Base-by-base conservation (phyloP, 2,329 filamentous ascomycete genomes). In the Magnaporthiopsis incrustans region DNA sequence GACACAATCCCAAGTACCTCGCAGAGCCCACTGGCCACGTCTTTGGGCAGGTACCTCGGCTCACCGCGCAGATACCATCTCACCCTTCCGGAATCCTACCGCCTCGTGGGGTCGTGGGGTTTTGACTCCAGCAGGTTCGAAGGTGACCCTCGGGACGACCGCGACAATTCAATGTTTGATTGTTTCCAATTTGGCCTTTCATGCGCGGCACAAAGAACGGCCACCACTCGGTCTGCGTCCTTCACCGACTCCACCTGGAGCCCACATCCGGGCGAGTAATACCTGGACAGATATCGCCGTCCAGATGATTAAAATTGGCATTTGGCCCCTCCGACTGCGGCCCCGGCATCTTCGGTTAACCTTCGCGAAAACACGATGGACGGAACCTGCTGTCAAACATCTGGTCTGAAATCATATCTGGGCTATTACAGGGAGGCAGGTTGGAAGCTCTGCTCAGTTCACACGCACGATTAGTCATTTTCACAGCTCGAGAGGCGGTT, bases 161-260 rank as follows among this genome's bases (percentile, higher is more conserved):
- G 22, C 11, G 44, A 53, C 44, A 53, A 53, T 53, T 53, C 44
- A 22, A 53, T 30, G 11, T 60, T 60, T 60, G 58, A 60, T 60
- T 60, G 58, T 60, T 53, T 32, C 26, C 32, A 60, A 60, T 60
- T 60, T 60, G 58, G 12, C 25, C 58, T 32, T 60, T 60, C 58
- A 60, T 60, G 58, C 58, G 32, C 30, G 58, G 44, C 44, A 53
- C 44, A n/a, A 8, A 50, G 44, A 18, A 38, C 22, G 44, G 5
- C 44, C 44, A 50, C 38, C 38, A 50, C 44, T 50, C 44, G 44
- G 44, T 22, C 44, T 50, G 44, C 7, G 5, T 22, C 44, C 2
- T n/a, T 50, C 44, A 50, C 44, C 44, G 44, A 50, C 44, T 50
- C 44, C 44, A 18, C 44, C 2, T 10, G 7, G 15, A 50, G 7